Conservation (phyloP, 1,284 basidiomycete genomes). For the Stygiomarasmius scandens region DNA sequence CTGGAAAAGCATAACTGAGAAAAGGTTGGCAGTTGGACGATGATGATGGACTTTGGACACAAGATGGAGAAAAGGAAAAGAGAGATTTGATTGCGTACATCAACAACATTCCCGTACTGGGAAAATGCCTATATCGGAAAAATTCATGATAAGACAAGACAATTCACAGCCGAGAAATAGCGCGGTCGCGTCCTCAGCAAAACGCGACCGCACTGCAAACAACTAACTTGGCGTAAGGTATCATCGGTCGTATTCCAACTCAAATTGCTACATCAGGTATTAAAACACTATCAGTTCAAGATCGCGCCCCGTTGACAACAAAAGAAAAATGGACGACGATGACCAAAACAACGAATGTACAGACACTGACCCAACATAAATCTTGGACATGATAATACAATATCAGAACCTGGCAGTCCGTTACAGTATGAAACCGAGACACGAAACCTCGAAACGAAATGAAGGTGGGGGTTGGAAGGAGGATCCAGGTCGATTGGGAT, state of each 20-base stretch:
- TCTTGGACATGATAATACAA: constrained; percentile 72
- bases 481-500: constrained; percentile 35
- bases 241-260: constrained; percentile 96
- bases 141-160: constrained; percentile 36
- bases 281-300: constrained; percentile 49
- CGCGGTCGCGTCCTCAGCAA: constrained; percentile 14
- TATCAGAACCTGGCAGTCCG: constrained; percentile 33
- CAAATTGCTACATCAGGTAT: constrained; percentile 72
- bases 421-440: constrained; percentile 45
- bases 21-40: background rate
- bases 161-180: constrained; percentile 31
- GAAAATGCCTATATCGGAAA: constrained; percentile 70
- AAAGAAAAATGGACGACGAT: constrained; percentile 24
- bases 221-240: constrained; percentile 80
- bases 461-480: constrained; percentile 45
- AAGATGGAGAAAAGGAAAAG: constrained; percentile 24
- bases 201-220: constrained; percentile 43
- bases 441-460: constrained; percentile 45
- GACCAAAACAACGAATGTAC: constrained; percentile 36
- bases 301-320: constrained; percentile 39
- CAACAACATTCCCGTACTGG: constrained; percentile 67
- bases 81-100: constrained; percentile 67
- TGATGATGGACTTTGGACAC: background rate
- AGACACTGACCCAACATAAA: constrained; percentile 84
- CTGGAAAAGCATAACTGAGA: constrained; percentile 14